phyloP scores from a whole-genome alignment of 2,329 filamentous ascomycete genomes.

The Pleomassaria siparia region DNA sequence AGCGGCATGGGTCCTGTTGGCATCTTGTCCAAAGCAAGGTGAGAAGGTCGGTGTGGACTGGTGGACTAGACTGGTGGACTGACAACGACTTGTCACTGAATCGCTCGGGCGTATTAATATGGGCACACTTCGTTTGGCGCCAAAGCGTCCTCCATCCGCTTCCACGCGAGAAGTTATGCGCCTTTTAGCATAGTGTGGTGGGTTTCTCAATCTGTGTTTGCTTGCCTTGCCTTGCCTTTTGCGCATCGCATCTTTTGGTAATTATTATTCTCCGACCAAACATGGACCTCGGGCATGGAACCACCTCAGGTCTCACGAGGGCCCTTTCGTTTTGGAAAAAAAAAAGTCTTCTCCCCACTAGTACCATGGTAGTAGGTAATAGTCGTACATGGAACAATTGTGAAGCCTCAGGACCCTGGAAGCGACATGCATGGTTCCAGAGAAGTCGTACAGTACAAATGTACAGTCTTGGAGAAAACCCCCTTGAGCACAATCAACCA shows the following conservation, averaged over 20 bases:
- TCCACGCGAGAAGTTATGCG: slow-evolving; percentile 38
- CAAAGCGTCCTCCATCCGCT: slow-evolving; percentile 29
- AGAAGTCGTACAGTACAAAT: slow-evolving; percentile 1
- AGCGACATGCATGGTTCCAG: slow-evolving; percentile 4
- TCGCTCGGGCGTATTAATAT: not conserved
- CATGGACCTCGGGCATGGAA: not conserved
- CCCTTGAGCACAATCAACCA: not conserved
- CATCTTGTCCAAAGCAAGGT: not conserved
- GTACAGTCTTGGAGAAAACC: not conserved
- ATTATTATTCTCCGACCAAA: too few relatives aligned
- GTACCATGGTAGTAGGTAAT: not conserved
- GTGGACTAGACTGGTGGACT: not conserved
- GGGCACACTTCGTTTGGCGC: slow-evolving; percentile 1
- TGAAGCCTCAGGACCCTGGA: slow-evolving; percentile 1
- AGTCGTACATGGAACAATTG: not conserved
- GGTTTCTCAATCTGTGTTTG: not conserved
- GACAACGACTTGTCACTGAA: not conserved
- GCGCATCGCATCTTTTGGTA: slow-evolving; percentile 7
- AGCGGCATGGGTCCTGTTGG: not conserved
- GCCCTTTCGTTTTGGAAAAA: not conserved
- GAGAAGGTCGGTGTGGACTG: too few relatives aligned
- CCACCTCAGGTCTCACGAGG: not conserved
- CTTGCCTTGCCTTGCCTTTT: not conserved
- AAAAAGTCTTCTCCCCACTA: not conserved
- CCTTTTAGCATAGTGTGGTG: slow-evolving; percentile 4